A percentile compares a stretch with the other conserved stretches of the same genome.
Evolutionary conservation across 2,329 filamentous ascomycete genomes (phyloP).

Genomic region (Hypoxylon sp.): DNA sequence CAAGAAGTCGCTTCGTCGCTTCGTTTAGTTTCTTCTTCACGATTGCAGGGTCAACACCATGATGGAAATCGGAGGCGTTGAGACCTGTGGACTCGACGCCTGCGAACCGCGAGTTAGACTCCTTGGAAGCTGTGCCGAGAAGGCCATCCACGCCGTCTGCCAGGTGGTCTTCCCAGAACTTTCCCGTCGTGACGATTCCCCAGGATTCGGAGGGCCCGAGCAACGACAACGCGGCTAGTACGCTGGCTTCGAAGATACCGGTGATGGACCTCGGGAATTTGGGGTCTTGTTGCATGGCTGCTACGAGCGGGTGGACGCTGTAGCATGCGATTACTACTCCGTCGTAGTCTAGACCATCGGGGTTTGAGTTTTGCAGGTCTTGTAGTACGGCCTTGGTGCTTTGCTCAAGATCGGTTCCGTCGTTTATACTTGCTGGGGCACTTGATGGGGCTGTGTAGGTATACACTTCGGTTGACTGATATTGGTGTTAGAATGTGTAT

Average conservation of each 20-base stretch:
- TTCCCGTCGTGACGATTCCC: slow-evolving; percentile 89
- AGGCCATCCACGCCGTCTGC: slow-evolving; percentile 69
- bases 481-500: slow-evolving; percentile 45
- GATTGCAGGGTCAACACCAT: slow-evolving; percentile 68
- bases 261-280: slow-evolving; percentile 59
- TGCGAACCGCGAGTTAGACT: slow-evolving; percentile 65
- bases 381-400: slow-evolving; percentile 71
- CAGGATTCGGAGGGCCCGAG: slow-evolving; percentile 62
- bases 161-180: slow-evolving; percentile 81
- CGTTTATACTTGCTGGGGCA: slow-evolving; percentile 80
- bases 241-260: slow-evolving; percentile 88
- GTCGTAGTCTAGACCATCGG: slow-evolving; percentile 59
- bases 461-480: slow-evolving; percentile 59
- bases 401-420: slow-evolving; percentile 70
- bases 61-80: slow-evolving; percentile 81
- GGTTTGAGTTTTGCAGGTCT: slow-evolving; percentile 53
- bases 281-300: slow-evolving; percentile 57
- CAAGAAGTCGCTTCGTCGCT: slow-evolving; percentile 73
- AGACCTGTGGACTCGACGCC: slow-evolving; percentile 86
- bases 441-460: slow-evolving; percentile 71
- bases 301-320: slow-evolving; percentile 81
- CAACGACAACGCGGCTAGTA: slow-evolving; percentile 69
- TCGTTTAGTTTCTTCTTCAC: slow-evolving; percentile 72
- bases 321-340: slow-evolving; percentile 91
- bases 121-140: slow-evolving; percentile 59